These are phyloP conservation scores for Apostasia shenzhenica DNA, from an alignment of 106 monocot genomes.

Conservation along the genomic window DNA sequence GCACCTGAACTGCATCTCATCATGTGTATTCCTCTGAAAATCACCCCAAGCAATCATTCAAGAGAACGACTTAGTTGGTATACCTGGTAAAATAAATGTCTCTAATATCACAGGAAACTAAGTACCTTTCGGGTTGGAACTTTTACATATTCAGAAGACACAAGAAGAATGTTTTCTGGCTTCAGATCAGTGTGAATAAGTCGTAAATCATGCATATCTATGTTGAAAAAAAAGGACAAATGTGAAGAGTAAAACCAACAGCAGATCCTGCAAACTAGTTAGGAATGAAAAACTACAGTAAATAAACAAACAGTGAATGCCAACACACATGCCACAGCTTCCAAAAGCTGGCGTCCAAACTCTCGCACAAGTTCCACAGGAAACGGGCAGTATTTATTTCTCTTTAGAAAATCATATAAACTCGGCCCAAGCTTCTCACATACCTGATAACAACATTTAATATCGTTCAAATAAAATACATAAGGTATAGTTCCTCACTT, in stretches of 20 bases:
- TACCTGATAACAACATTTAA: slow-evolving; percentile 86
- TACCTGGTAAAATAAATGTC: slow-evolving; percentile 26
- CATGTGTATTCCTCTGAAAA: slow-evolving; percentile 68
- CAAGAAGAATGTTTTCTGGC: slow-evolving; percentile 99
- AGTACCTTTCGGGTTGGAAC: slow-evolving; percentile 86
- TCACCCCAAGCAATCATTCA: slow-evolving; percentile 51
- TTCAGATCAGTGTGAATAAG: slow-evolving; percentile 99
- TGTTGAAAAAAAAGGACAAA: slow-evolving; percentile 25
- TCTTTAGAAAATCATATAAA: slow-evolving; percentile 98
- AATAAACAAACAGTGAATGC: slow-evolving; percentile 14
- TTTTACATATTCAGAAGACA: slow-evolving; percentile 76
- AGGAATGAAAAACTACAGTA: slow-evolving; percentile 19
- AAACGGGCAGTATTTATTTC: slow-evolving; percentile 92
- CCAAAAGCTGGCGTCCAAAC: slow-evolving; percentile 98
- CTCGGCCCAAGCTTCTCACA: slow-evolving; percentile 99
- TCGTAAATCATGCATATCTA: slow-evolving; percentile 99
- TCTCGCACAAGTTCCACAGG: slow-evolving; percentile 98
- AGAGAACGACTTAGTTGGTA: slow-evolving; percentile 32
- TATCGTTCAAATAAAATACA: slow-evolving; percentile 53
- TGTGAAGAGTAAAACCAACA: slow-evolving; percentile 18
- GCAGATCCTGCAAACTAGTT: slow-evolving; percentile 16
- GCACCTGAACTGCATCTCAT: slow-evolving; percentile 74
- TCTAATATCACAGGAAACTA: slow-evolving; percentile 29
- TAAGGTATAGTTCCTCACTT: slow-evolving; percentile 13
- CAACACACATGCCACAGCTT: slow-evolving; percentile 97